A percentile compares a stretch with the other conserved stretches of the same genome.
Evolutionary conservation across 2,329 filamentous ascomycete species (phyloP).

Genomic region (Coniochaeta ligniaria): DNA sequence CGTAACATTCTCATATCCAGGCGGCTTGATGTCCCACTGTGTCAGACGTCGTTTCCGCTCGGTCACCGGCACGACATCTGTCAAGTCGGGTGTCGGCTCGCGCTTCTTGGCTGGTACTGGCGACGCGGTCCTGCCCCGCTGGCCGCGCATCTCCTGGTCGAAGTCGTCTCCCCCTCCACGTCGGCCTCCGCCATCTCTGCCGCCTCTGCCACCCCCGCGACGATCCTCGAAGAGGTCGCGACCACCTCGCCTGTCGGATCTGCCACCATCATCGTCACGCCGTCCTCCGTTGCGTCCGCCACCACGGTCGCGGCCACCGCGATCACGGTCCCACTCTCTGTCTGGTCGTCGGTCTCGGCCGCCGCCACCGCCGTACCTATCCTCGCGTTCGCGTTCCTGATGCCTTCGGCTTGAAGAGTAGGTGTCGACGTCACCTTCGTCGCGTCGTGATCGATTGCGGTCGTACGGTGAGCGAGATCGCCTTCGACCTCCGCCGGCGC

Average conservation of each 20-base stretch:
- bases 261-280: constrained; percentile 53
- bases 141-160: constrained; percentile 36
- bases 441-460: constrained; percentile 59
- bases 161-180: constrained; percentile 28
- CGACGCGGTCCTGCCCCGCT: constrained; percentile 63
- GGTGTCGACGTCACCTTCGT: constrained; percentile 65
- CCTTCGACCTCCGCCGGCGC: constrained; percentile 46
- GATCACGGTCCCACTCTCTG: constrained; percentile 71
- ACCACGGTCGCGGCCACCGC: constrained; percentile 39
- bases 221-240: constrained; percentile 58
- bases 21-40: constrained; percentile 99
- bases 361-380: constrained; percentile 66
- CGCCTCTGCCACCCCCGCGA: constrained; percentile 57
- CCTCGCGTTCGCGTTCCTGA: constrained; percentile 87
- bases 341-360: constrained; percentile 40
- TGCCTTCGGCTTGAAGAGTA: constrained; percentile 93
- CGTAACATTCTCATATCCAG: constrained; percentile 95
- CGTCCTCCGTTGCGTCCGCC: constrained; percentile 57
- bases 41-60: constrained; percentile 88
- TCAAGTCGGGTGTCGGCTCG: constrained; percentile 93
- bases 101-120: constrained; percentile 75
- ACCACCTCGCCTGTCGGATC: constrained; percentile 33
- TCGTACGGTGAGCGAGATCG: constrained; percentile 84
- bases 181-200: constrained; percentile 45
- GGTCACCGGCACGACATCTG: constrained; percentile 72